Evolutionary conservation across 1,284 basidiomycete species (phyloP), one percentile per base, ranked within the genome.

Genomic region (Sanguinoderma infundibulare): DNA sequence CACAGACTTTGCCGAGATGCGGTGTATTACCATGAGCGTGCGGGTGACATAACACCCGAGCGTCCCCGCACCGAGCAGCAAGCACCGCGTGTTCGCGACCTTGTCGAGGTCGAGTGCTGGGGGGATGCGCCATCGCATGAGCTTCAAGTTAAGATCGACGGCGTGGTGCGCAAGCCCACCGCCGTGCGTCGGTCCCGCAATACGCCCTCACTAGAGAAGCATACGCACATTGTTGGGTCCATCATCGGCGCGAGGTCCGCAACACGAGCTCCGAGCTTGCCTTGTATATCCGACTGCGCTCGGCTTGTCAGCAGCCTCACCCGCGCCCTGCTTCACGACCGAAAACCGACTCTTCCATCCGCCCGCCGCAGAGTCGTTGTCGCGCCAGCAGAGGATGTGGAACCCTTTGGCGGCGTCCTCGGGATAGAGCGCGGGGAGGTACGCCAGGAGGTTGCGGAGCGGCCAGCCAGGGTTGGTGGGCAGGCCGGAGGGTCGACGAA

Each of bases 111-210:
- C 85, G 49, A 99, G 86, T 0, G 86, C 80, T 1, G 98, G 97
- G 49, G 98, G 81, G 66, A 99, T 96, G 9, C 97, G 85, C 97
- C 97, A 99, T 32, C 95, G 86, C 97, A 99, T 98, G 26, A 99
- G 84, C 75, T 98, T 98, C 55, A 99, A 81, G 73, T 99, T 99
- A 35, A 99, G 81, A 75, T 98, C 96, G 10, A 98, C 95, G 0
- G 98, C 98, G 75, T 98, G 97, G 67, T 95, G 90, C 0, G 98
- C 96, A 7, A 98, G 83, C 64, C 93, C 94, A 28, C 24, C 9
- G 12, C 0, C 0, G 49, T 12, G 12, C 32, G n/a, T 44, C 39
- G 30, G 40, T 20, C 46, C 3, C 24, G 10, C 30, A 6, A 17
- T 6, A 20, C 1, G 5, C n/a, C 5, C 17, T n/a, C n/a, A n/a